Conservation (phyloP, 345 rosid genomes). For the Gynandropsis gynandra region DNA sequence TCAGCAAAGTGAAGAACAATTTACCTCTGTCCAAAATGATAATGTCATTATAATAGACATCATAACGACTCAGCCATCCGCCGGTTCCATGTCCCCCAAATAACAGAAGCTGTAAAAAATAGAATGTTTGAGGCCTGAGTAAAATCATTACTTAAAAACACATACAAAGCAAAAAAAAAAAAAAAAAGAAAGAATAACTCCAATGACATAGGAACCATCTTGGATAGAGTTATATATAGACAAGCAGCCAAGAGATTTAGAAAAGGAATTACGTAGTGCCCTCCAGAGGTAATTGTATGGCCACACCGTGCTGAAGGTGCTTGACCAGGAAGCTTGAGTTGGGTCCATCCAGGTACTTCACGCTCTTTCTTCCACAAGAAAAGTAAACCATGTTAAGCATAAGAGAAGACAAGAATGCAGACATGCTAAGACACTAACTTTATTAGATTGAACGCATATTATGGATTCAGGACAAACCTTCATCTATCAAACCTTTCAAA, state of each 20-base stretch:
- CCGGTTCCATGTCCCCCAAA: constrained; percentile 99
- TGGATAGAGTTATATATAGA: constrained; percentile 1
- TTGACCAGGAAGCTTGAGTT: constrained; percentile 98
- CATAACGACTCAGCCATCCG: constrained; percentile 97
- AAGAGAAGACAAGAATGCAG: constrained; percentile 12
- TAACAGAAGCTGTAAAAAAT: constrained; percentile 66
- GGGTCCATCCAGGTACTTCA: constrained; percentile 98
- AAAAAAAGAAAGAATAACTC: too few relatives aligned
- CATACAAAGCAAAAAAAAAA: background rate
- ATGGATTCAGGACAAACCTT: constrained; percentile 43
- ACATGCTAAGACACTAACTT: constrained; percentile 4
- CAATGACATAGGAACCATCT: constrained; percentile 7
- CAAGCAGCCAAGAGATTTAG: constrained; percentile 17
- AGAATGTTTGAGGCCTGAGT: constrained; percentile 6
- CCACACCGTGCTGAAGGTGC: constrained; percentile 94
- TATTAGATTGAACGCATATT: constrained; percentile 3
- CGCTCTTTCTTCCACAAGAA: constrained; percentile 88
- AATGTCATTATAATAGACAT: constrained; percentile 84
- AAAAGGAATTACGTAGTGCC: constrained; percentile 63
- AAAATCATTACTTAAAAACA: background rate
- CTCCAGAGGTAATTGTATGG: constrained; percentile 86
- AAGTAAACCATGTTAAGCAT: constrained; percentile 27
- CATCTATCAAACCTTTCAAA: constrained; percentile 90
- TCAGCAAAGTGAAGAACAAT: constrained; percentile 7
- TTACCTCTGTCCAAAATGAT: constrained; percentile 82